These are phyloP conservation scores for Wickerhamomyces sp. DNA, from an alignment of 1,139 yeast species.

Conservation along the genomic window DNA sequence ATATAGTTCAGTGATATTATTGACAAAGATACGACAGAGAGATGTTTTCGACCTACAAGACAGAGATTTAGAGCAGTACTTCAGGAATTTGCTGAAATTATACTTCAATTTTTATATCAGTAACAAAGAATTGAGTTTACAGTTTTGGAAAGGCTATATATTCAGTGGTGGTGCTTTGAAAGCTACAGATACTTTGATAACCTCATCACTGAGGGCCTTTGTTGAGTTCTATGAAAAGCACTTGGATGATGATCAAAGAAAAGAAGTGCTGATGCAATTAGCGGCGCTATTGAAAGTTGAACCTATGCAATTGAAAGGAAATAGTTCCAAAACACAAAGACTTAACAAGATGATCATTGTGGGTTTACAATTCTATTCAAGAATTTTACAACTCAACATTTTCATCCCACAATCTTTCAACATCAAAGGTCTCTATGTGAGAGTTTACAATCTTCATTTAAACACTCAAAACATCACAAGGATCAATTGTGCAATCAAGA, in stretches of 20 bases:
- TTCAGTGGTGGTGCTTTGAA: conserved; percentile 59
- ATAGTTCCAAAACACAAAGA: conserved; percentile 12
- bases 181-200: conserved; percentile 45
- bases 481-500: conserved; percentile 30
- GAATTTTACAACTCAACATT: conserved; percentile 26
- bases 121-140: conserved; percentile 23
- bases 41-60: conserved; percentile 1
- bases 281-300: conserved; percentile 17
- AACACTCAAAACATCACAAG: conserved; percentile 36
- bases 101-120: conserved; percentile 9
- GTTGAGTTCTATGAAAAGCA: conserved; percentile 28
- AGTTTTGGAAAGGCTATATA: conserved; percentile 53
- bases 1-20: conserved; percentile 22
- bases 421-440: conserved; percentile 39
- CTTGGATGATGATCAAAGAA: conserved; percentile 3
- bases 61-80: conserved; percentile 14
- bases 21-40: conserved; percentile 15
- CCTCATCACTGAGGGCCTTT: conserved; percentile 40
- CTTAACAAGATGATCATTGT: conserved; percentile 23
- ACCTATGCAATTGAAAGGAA: conserved; percentile 10
- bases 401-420: conserved; percentile 32
- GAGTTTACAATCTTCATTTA: conserved; percentile 53
- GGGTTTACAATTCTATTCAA: conserved; percentile 26
- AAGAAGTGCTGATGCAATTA: conserved; percentile 12
- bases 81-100: conserved; percentile 14